Percentiles rank a stretch among this genome's conserved stretches.
Conservation (phyloP, 306 rosid genomes). For the Clitoria ternatea region DNA sequence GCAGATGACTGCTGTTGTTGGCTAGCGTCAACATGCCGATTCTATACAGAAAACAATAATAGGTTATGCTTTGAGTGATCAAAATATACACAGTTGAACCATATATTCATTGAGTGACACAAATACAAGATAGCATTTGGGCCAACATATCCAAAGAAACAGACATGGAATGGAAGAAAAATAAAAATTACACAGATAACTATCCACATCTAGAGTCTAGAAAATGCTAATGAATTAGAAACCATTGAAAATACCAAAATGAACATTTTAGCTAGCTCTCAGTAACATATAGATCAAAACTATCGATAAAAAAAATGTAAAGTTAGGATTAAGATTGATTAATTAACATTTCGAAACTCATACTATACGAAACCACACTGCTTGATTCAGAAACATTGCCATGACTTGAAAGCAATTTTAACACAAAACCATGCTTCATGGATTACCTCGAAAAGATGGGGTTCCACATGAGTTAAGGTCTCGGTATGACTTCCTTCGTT, state of each 20-base stretch:
- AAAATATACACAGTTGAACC: slow-evolving; percentile 1
- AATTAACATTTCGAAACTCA: slow-evolving; percentile 14
- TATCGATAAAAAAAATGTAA: background rate
- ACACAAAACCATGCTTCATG: background rate
- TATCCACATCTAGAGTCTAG: background rate
- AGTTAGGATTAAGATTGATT: background rate
- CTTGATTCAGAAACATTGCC: background rate
- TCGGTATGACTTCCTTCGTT: slow-evolving; percentile 77
- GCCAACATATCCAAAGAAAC: slow-evolving; percentile 16
- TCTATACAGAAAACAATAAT: slow-evolving; percentile 41
- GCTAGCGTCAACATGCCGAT: slow-evolving; percentile 50
- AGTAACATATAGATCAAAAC: background rate
- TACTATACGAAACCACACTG: background rate
- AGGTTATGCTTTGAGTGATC: background rate
- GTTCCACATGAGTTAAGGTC: slow-evolving; percentile 53
- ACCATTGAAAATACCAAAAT: background rate
- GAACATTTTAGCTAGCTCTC: background rate
- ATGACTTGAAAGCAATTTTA: background rate
- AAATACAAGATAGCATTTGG: slow-evolving; percentile 1
- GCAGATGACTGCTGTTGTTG: slow-evolving; percentile 52
- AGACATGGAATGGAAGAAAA: background rate
- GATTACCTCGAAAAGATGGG: slow-evolving; percentile 70
- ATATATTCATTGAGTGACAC: background rate
- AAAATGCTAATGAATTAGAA: background rate
- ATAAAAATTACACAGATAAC: background rate